phyloP scores from a whole-genome alignment of 2,329 filamentous ascomycete species.

The Penicillium sp. region DNA sequence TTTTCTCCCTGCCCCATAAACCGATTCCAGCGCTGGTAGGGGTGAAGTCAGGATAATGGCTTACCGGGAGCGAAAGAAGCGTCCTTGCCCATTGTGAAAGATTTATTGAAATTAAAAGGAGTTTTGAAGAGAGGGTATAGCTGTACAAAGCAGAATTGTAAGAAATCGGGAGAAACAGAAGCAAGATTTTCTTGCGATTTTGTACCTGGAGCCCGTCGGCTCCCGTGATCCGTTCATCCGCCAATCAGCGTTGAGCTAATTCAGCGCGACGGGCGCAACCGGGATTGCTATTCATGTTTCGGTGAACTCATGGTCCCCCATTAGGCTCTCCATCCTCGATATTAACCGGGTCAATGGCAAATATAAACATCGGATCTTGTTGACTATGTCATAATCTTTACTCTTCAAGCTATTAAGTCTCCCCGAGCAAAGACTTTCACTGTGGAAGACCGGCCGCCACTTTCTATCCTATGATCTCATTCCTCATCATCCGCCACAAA shows the following conservation, averaged over 20 bases:
- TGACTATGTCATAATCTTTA: background rate
- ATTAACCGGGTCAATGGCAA: background rate
- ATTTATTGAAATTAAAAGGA: constrained; percentile 6
- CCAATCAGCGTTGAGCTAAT: constrained; percentile 41
- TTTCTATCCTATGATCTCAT: constrained; percentile 20
- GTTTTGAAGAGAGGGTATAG: background rate
- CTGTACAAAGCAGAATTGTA: constrained; percentile 14
- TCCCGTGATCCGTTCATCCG: constrained; percentile 33
- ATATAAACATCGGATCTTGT: background rate
- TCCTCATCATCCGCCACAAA: constrained; percentile 12
- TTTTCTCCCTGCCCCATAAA: background rate
- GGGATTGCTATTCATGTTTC: constrained; percentile 23
- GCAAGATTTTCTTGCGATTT: constrained; percentile 38
- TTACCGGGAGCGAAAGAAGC: constrained; percentile 30
- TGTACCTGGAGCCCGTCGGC: constrained; percentile 35
- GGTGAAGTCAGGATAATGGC: constrained; percentile 6
- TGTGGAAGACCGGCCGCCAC: background rate
- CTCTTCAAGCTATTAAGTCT: background rate
- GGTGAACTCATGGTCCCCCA: constrained; percentile 11
- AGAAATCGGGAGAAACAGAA: constrained; percentile 22
- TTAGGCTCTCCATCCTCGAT: background rate
- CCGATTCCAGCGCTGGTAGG: background rate
- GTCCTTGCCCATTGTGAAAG: constrained; percentile 26
- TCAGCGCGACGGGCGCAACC: constrained; percentile 38
- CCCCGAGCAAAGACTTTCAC: background rate